Base-by-base conservation (phyloP, 1,284 basidiomycete genomes). In the Microbotryomycetes sp. region DNA sequence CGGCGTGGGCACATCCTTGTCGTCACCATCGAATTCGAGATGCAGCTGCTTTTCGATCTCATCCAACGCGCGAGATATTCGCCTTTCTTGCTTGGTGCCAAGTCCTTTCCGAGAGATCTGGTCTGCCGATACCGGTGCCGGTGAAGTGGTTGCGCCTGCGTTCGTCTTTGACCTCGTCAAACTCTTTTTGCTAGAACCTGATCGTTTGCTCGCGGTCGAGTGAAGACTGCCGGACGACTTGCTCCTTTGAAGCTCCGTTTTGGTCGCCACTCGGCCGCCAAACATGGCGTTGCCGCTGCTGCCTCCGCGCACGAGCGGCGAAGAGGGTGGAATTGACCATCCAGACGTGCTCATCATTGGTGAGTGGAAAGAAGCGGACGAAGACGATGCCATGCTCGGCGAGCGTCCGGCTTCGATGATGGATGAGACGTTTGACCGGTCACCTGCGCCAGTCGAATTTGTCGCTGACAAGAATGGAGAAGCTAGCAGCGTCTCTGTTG, bases 221-320 rank as follows among this genome's bases (percentile, higher is more conserved):
- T 41, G 35, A 9, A 41, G 18, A 41, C 35, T 41, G 9, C 35
- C 35, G 35, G 48, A 50, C 21, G 48, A 50, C 31, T 35, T 58
- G 4, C 7, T 18, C 60, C 59, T 57, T 53, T 56, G 57, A 4
- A 56, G 3, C 23, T 59, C 56, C 21, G 48, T 28, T 13, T 50
- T 27, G 2, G 29, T 35, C 27, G n/a, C 23, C 6, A 61, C 52
- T 7, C 55, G n/a, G 3, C 59, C 57, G 15, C 63, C 63, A 26
- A 65, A 65, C 41, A 65, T 53, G 26, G 28, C 30, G 55, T 65
- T 65, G 3, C 52, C 45, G 9, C 29, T 18, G 35, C 35, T 41
- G 35, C 11, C 35, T 11, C 35, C 35, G 9, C 35, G 35, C 18
- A 41, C 35, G 18, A 41, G 35, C 18, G 35, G 35, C 9, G 35